Base-by-base conservation (phyloP, 2,329 filamentous ascomycete genomes). In the Curvularia eragrostidis region DNA sequence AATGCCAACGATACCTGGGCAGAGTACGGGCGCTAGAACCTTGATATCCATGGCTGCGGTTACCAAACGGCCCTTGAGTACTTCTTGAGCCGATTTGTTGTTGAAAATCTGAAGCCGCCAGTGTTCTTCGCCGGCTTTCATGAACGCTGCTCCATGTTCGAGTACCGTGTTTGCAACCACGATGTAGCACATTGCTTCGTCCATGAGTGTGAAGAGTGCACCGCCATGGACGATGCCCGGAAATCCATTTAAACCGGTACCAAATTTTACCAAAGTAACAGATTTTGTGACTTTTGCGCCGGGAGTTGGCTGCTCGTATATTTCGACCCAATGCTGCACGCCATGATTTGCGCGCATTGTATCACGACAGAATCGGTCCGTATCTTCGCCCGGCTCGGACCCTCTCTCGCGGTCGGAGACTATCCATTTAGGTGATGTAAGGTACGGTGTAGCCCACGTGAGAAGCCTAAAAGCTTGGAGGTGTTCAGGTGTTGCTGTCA, bases 211-310 rank as follows among this genome's bases (percentile, higher is more conserved):
- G 13, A 87, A 87, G 26, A 89, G 79, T 3, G 84, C 80, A 13
- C 90, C 90, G 48, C 89, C 90, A 74, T 93, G 90, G 50, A 86
- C 85, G 26, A 89, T 82, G 18, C 84, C 83, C 2, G 89, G 89
- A 85, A 88, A 92, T 8, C 90, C 89, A 30, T 82, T 80, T 12
- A 88, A 72, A 1, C 63, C 65, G 2, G 42, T 46, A 2, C 62
- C 68, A 47, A 58, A 72, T 50, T 66, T 64, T 38, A 50, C 58
- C 2, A 73, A 63, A 19, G 65, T 62, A 8, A 69, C 49, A 0
- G 62, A 54, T 26, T 59, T 59, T 4, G 46, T 56, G 26, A 68
- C 24, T 18, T 43, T 56, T 13, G 54, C 57, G 50, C 59, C 63
- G 4, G 63, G 46, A 2, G 57, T 39, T 21, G 69, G 66, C 24